Evolutionary conservation across 2,329 filamentous ascomycete species (phyloP).

Genomic region (Arthrobotrys megalospora): DNA sequence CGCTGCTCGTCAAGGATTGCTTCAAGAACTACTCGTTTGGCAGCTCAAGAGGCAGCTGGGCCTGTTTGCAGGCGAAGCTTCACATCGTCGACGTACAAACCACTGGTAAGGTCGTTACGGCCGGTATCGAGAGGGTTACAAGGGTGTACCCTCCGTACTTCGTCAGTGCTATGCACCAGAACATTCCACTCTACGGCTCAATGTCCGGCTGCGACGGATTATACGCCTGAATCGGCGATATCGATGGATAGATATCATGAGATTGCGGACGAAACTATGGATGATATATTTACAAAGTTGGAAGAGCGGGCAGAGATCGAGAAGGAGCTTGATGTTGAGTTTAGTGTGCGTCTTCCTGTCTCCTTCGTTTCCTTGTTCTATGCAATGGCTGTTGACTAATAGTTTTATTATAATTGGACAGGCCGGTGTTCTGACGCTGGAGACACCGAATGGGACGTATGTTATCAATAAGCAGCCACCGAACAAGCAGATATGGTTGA

Average conservation of each 20-base stretch:
- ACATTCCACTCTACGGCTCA: constrained; percentile 9
- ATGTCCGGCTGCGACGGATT: constrained; percentile 24
- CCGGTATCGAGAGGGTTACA: not conserved
- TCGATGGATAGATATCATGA: constrained; percentile 59
- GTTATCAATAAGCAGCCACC: constrained; percentile 99
- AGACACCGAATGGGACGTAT: constrained; percentile 81
- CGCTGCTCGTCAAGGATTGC: constrained; percentile 31
- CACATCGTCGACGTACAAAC: not conserved
- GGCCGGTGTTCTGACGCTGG: constrained; percentile 88
- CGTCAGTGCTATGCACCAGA: not conserved
- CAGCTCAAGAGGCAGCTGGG: not conserved
- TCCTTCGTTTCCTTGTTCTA: not conserved
- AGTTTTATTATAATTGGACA: constrained; percentile 66
- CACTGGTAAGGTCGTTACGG: not conserved
- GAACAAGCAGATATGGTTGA: constrained; percentile 98
- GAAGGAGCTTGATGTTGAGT: constrained; percentile 82
- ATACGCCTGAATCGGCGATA: constrained; percentile 17
- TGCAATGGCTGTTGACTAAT: not conserved
- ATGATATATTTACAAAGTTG: constrained; percentile 73
- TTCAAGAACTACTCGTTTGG: not conserved
- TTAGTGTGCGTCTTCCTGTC: constrained; percentile 76
- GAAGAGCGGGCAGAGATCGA: constrained; percentile 81
- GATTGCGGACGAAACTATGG: constrained; percentile 64
- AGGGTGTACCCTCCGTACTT: not conserved
- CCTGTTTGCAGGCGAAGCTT: constrained; percentile 6